Conservation (phyloP, 2,329 filamentous ascomycete genomes). For the Talaromyces sp. region DNA sequence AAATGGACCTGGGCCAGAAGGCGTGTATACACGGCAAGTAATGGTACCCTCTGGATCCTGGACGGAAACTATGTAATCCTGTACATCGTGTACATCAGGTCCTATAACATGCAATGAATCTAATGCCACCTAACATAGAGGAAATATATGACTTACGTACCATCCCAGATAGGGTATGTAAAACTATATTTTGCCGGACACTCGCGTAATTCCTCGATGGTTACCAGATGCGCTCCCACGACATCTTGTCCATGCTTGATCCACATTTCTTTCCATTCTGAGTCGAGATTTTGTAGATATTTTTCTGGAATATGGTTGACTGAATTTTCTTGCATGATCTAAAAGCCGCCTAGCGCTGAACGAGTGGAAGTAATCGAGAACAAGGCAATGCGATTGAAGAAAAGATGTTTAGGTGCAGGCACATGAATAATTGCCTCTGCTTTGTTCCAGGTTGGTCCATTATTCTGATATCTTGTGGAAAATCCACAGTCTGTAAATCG, state of each 20-base stretch:
- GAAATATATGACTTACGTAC: conserved; percentile 11
- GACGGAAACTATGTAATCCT: conserved; percentile 26
- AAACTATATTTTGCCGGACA: conserved; percentile 30
- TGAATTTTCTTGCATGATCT: neutral
- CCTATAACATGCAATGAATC: conserved; percentile 15
- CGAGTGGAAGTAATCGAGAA: neutral
- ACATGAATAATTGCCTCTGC: neutral
- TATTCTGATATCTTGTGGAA: neutral
- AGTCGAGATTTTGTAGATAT: conserved; percentile 25
- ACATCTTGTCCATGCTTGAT: conserved; percentile 28
- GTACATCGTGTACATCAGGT: conserved; percentile 20
- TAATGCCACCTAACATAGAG: neutral
- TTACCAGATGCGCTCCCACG: conserved; percentile 28
- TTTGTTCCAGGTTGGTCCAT: neutral
- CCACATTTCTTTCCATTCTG: conserved; percentile 31
- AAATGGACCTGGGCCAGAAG: conserved; percentile 24
- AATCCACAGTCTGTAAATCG: neutral
- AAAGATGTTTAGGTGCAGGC: neutral
- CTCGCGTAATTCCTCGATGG: conserved; percentile 27
- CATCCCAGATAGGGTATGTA: conserved; percentile 28
- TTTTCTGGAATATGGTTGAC: conserved; percentile 19
- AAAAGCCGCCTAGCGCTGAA: neutral
- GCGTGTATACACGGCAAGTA: conserved; percentile 27
- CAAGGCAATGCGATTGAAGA: neutral
- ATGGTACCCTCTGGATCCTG: conserved; percentile 25